These are phyloP conservation scores for Chlorella sp. DNA, from an alignment of 139 green algal genomes.

Conservation along the genomic window DNA sequence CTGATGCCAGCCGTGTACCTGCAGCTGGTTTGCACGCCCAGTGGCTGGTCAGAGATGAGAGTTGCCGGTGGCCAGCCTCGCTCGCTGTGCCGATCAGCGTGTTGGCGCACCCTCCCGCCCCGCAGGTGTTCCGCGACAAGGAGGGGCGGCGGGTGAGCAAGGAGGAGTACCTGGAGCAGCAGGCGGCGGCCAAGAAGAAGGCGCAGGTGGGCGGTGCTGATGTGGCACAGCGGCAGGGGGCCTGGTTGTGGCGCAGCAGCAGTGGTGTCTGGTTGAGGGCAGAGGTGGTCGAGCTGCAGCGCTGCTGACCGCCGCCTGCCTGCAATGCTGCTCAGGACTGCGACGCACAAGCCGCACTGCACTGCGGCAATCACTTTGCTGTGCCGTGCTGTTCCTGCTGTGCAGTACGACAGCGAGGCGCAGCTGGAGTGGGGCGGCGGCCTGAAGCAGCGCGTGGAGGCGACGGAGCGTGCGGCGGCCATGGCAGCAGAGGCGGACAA, in stretches of 20 bases:
- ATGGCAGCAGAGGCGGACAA: conserved; percentile 62
- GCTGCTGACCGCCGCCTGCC: too few relatives aligned
- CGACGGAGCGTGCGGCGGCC: conserved; percentile 39
- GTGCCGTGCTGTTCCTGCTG: too few relatives aligned
- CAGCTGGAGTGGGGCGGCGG: conserved; percentile 77
- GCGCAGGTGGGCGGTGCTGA: neutral
- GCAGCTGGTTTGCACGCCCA: too few relatives aligned
- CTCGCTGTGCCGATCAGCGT: neutral
- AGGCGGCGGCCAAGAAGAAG: conserved; percentile 41
- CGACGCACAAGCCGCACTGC: too few relatives aligned
- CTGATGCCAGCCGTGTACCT: neutral
- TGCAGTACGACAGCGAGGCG: conserved; percentile 51
- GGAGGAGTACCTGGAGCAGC: conserved; percentile 59
- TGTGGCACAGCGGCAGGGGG: too few relatives aligned
- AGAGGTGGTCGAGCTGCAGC: too few relatives aligned
- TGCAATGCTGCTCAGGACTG: too few relatives aligned
- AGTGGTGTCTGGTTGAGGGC: too few relatives aligned
- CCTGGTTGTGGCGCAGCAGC: too few relatives aligned
- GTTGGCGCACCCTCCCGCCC: neutral
- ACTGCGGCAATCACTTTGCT: too few relatives aligned
- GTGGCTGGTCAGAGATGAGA: too few relatives aligned
- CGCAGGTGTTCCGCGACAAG: conserved; percentile 76
- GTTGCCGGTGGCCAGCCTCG: too few relatives aligned
- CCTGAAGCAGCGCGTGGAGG: conserved; percentile 68
- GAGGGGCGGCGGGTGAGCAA: conserved; percentile 55